Percentiles rank a stretch among this genome's conserved stretches.
These are phyloP conservation scores for Trichophyton simii DNA, from an alignment of 2,329 filamentous ascomycete genomes.

Conservation along the genomic window DNA sequence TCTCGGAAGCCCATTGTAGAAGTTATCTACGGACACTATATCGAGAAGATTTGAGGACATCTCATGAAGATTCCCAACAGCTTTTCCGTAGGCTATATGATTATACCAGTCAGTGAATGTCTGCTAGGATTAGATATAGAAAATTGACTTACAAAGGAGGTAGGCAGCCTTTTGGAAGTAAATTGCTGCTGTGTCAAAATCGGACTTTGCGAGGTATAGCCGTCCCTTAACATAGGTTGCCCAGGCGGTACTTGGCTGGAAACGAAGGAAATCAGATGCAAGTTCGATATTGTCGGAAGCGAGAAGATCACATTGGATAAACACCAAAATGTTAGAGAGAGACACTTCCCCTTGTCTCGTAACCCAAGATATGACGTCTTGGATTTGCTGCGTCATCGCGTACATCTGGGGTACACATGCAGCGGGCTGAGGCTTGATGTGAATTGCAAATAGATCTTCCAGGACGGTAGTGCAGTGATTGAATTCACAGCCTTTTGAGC, in stretches of 20 bases:
- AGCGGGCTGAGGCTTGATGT: constrained; percentile 32
- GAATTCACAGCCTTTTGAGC: constrained; percentile 9
- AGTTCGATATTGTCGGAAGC: constrained; percentile 54
- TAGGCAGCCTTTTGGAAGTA: constrained; percentile 75
- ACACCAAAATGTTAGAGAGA: constrained; percentile 50
- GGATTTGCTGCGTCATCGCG: constrained; percentile 31
- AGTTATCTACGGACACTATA: constrained; percentile 55
- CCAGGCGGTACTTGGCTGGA: constrained; percentile 48
- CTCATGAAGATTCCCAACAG: constrained; percentile 33
- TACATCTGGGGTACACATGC: constrained; percentile 31
- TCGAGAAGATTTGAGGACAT: constrained; percentile 54
- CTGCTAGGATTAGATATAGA: background rate
- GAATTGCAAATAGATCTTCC: constrained; percentile 33
- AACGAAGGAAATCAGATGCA: constrained; percentile 53
- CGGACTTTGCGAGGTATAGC: constrained; percentile 58
- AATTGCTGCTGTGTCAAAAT: constrained; percentile 58
- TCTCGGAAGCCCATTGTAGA: constrained; percentile 60
- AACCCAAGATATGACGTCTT: constrained; percentile 34
- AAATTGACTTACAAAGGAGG: constrained; percentile 56
- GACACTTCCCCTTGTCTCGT: constrained; percentile 43
- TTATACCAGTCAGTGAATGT: constrained; percentile 7
- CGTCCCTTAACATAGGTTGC: constrained; percentile 71
- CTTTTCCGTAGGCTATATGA: constrained; percentile 30
- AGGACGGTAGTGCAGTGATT: constrained; percentile 26
- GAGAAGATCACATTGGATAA: constrained; percentile 56